Evolutionary conservation across 148 eudicot species (phyloP).

Genomic region (Diospyros lotus): DNA sequence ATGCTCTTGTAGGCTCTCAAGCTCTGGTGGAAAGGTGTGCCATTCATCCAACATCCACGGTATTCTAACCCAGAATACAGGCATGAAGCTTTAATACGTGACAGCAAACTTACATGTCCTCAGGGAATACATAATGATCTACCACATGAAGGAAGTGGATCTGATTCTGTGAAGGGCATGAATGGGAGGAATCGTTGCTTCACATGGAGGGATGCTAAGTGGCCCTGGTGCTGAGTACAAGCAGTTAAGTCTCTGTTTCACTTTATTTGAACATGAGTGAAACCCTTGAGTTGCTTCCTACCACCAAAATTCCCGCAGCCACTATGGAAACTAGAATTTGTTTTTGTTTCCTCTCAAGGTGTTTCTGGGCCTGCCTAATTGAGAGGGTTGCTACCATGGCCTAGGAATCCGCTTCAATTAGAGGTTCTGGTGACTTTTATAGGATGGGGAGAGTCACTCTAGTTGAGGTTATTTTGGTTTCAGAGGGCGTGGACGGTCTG

Average conservation of each 20-base stretch:
- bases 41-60: slow-evolving; percentile 81
- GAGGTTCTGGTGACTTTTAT: no score
- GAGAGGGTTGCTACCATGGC: no score
- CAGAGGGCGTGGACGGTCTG: no score
- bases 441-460: no score
- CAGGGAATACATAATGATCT: slow-evolving; percentile 15
- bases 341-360: no score
- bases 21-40: slow-evolving; percentile 88
- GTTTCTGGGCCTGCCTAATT: no score
- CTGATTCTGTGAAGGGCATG: slow-evolving; percentile 11
- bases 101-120: slow-evolving; percentile 40
- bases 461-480: no score
- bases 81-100: slow-evolving; percentile 57
- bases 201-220: slow-evolving; percentile 80
- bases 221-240: slow-evolving; percentile 76
- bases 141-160: slow-evolving; percentile 17
- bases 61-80: slow-evolving; percentile 56
- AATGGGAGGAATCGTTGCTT: slow-evolving; percentile 32
- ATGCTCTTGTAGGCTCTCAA: slow-evolving; percentile 63
- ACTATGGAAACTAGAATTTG: background rate
- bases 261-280: background rate
- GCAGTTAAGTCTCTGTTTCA: slow-evolving; percentile 13
- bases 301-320: background rate
- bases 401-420: no score
- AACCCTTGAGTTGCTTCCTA: background rate